phyloP scores from a whole-genome alignment of 2,329 filamentous ascomycete genomes.

The Cercospora sp. region DNA sequence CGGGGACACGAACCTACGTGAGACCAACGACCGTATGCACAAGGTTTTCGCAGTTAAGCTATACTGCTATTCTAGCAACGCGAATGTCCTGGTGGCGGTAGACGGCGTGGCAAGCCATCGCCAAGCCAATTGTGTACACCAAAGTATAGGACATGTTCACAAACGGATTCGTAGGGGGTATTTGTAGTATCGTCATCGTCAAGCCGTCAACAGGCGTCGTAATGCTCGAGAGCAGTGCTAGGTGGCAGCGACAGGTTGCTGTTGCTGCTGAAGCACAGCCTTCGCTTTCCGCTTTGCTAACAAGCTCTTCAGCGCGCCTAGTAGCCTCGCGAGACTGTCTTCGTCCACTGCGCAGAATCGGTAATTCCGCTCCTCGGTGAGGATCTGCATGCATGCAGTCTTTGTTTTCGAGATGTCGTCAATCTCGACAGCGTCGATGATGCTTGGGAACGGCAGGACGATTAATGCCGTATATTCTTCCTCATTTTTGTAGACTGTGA shows the following conservation, averaged over 20 bases:
- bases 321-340: constrained; percentile 76
- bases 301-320: constrained; percentile 88
- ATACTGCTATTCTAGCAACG: not conserved
- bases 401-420: constrained; percentile 85
- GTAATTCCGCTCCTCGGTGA: constrained; percentile 76
- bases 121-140: not conserved
- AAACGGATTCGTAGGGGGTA: constrained; percentile 3
- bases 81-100: not conserved
- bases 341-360: constrained; percentile 67
- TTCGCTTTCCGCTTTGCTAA: constrained; percentile 50
- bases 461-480: constrained; percentile 83
- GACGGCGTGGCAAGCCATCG: not conserved
- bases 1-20: not conserved
- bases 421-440: constrained; percentile 90
- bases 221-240: not conserved
- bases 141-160: not conserved
- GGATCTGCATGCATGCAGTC: constrained; percentile 83
- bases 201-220: not conserved
- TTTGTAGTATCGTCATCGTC: not conserved
- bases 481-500: constrained; percentile 91
- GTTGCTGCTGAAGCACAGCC: constrained; percentile 6
- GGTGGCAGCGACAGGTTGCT: not conserved
- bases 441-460: constrained; percentile 72
- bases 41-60: not conserved
- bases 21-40: not conserved